Percentiles rank a stretch among this genome's conserved stretches.
Evolutionary conservation across 1,284 basidiomycete genomes (phyloP).

Genomic region (Ceratobasidium sp.): DNA sequence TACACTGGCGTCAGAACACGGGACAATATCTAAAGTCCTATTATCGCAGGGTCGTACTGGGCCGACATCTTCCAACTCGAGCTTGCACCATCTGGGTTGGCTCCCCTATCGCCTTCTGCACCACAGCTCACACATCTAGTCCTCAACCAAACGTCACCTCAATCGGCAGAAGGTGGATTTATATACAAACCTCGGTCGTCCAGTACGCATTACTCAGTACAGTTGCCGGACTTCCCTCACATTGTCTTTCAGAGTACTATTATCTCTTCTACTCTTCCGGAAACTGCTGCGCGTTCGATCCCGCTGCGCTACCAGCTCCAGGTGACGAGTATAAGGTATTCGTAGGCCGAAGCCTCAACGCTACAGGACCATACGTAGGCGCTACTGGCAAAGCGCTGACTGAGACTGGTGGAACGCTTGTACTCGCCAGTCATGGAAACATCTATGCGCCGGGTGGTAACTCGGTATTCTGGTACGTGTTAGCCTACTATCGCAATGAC

Average conservation of each 20-base stretch:
- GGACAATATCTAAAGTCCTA: background rate
- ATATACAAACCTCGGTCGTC: conserved; percentile 34
- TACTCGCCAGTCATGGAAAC: conserved; percentile 50
- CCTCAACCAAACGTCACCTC: conserved; percentile 38
- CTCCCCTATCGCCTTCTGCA: conserved; percentile 23
- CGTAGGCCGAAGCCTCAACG: conserved; percentile 47
- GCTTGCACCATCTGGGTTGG: conserved; percentile 37
- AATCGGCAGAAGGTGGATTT: conserved; percentile 39
- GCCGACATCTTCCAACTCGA: conserved; percentile 39
- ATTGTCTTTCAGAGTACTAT: conserved; percentile 6
- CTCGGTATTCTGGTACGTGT: conserved; percentile 31
- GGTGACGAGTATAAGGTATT: conserved; percentile 47
- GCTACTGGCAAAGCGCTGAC: conserved; percentile 44
- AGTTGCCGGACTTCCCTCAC: background rate
- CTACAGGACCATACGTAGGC: conserved; percentile 48
- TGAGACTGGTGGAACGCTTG: conserved; percentile 47
- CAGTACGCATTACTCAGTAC: background rate
- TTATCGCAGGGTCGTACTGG: conserved; percentile 34
- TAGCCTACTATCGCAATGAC: background rate
- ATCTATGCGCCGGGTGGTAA: conserved; percentile 49
- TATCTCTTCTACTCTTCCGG: conserved; percentile 39
- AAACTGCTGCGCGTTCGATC: conserved; percentile 36
- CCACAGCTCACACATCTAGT: conserved; percentile 32
- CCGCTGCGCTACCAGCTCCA: conserved; percentile 42
- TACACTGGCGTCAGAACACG: background rate